A percentile compares a stretch with the other conserved stretches of the same genome.
phyloP scores from a whole-genome alignment of 805 yeast species.

The Scheffersomyces lignosus region DNA sequence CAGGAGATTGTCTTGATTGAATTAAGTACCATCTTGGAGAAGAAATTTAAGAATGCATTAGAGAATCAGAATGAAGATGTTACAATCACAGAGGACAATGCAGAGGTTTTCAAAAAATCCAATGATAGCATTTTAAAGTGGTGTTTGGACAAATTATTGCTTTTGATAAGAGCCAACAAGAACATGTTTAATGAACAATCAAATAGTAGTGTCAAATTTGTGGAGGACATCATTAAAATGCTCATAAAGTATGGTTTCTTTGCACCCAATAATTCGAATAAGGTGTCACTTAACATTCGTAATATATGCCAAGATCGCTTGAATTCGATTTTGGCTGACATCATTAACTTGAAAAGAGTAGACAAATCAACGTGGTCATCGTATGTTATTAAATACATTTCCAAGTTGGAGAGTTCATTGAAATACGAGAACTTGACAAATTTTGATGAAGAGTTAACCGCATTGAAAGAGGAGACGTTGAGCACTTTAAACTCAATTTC shows the following conservation, averaged over 20 bases:
- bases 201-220: constrained; percentile 17
- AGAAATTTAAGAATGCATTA: constrained; percentile 23
- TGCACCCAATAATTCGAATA: constrained; percentile 12
- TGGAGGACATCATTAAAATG: constrained; percentile 38
- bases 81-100: constrained; percentile 9
- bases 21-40: constrained; percentile 22
- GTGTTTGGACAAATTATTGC: constrained; percentile 58
- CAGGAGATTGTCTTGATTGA: constrained; percentile 16
- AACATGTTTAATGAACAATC: constrained; percentile 16
- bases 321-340: constrained; percentile 63
- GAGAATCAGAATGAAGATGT: constrained; percentile 20
- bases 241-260: constrained; percentile 46
- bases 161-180: constrained; percentile 50
- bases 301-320: constrained; percentile 60
- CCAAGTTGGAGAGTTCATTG: constrained; percentile 22
- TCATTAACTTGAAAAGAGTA: constrained; percentile 45
- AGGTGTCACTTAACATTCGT: constrained; percentile 35
- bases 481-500: constrained; percentile 39
- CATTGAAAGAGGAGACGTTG: constrained; percentile 49
- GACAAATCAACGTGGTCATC: constrained; percentile 62
- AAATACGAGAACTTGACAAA: constrained; percentile 23
- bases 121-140: constrained; percentile 49
- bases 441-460: constrained; percentile 60
- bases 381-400: constrained; percentile 43
- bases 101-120: constrained; percentile 16